phyloP scores from a whole-genome alignment of 257 asterid species.

The Mentha longifolia region DNA sequence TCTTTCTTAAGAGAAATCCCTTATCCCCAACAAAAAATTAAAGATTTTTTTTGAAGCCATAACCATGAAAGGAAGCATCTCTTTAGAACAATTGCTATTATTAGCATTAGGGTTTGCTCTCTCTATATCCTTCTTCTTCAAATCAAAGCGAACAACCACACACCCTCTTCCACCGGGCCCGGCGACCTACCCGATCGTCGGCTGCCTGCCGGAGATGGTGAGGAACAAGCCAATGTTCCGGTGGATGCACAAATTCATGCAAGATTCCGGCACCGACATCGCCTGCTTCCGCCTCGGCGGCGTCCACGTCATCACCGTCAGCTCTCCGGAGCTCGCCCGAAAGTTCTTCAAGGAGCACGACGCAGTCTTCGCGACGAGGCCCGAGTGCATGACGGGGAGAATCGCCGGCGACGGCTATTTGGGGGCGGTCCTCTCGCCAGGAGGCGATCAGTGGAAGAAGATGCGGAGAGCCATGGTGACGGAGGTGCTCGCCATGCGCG shows the following conservation, averaged over 20 bases:
- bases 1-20: too few species aligned
- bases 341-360: neutral
- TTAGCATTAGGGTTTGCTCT: too few species aligned
- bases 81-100: too few species aligned
- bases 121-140: neutral
- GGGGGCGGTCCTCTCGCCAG: conserved; percentile 15
- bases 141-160: too few species aligned
- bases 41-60: too few species aligned
- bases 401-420: conserved; percentile 14
- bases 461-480: conserved; percentile 33
- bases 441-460: conserved; percentile 35
- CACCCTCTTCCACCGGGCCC: neutral
- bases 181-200: conserved; percentile 9
- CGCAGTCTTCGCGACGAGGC: neutral
- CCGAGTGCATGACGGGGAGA: conserved; percentile 27
- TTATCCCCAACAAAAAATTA: too few species aligned
- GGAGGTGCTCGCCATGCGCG: conserved; percentile 33
- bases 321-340: conserved; percentile 40
- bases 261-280: conserved; percentile 32
- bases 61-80: too few species aligned
- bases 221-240: conserved; percentile 26
- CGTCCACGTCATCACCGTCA: conserved; percentile 29
- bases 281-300: conserved; percentile 37
- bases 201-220: conserved; percentile 30
- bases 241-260: conserved; percentile 41